Evolutionary conservation across 805 yeast genomes (phyloP).

Genomic region (Debaryomyces castellii): DNA sequence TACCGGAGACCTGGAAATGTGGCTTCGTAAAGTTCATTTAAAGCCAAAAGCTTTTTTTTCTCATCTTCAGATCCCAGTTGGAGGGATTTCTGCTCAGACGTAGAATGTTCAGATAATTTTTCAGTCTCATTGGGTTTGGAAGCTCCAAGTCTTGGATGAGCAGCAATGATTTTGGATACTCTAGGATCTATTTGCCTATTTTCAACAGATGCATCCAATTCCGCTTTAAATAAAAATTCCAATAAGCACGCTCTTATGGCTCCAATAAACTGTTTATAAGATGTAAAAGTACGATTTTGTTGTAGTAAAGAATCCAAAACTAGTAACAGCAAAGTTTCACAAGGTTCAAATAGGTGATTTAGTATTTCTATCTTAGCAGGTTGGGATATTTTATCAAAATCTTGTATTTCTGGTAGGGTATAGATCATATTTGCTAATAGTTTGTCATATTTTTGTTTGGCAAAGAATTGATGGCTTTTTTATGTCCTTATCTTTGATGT

Average conservation of each 20-base stretch:
- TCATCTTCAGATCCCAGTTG: slow-evolving; percentile 48
- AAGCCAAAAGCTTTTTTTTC: slow-evolving; percentile 44
- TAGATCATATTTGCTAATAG: slow-evolving; percentile 4
- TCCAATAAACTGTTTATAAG: slow-evolving; percentile 45
- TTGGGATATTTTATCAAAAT: slow-evolving; percentile 16
- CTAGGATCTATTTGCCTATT: slow-evolving; percentile 19
- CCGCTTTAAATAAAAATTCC: slow-evolving; percentile 24
- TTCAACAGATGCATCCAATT: slow-evolving; percentile 17
- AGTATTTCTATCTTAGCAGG: slow-evolving; percentile 39
- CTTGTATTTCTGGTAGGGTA: slow-evolving; percentile 29
- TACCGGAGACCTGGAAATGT: slow-evolving; percentile 69
- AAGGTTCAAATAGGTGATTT: slow-evolving; percentile 65
- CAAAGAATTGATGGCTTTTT: not conserved
- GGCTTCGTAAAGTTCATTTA: slow-evolving; percentile 64
- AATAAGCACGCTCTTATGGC: slow-evolving; percentile 38
- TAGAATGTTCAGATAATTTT: slow-evolving; percentile 63
- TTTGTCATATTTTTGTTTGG: not conserved
- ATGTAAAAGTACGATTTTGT: slow-evolving; percentile 7
- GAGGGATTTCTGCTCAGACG: slow-evolving; percentile 68
- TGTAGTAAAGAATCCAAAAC: slow-evolving; percentile 27
- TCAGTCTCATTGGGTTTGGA: slow-evolving; percentile 33
- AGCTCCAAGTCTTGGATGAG: slow-evolving; percentile 89
- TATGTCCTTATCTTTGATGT: not conserved
- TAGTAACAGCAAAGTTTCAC: slow-evolving; percentile 43
- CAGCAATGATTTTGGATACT: slow-evolving; percentile 65